Base-by-base conservation (phyloP, 2,329 filamentous ascomycete species). In the Penicillium hesseltinei region DNA sequence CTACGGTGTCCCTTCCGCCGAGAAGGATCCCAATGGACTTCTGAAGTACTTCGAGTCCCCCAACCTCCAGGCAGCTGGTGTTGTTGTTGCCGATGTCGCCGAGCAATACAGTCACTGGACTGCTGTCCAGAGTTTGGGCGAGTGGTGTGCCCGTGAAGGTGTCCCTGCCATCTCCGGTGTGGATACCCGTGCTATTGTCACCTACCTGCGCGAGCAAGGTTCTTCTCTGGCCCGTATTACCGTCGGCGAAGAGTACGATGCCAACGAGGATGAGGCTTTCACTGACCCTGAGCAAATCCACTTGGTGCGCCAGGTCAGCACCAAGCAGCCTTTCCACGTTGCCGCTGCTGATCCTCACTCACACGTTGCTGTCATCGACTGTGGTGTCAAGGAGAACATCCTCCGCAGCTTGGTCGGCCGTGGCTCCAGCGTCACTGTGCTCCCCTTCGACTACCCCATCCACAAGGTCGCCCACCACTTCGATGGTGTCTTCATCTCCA, bases 361-460 rank as follows among this genome's bases (percentile, higher is more conserved):
- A 75, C 94, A 99, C 79, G 86, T 99, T 67, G 94, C 93, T 58
- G 84, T 99, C 66, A 89, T 99, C 73, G 94, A 99, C 79, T 99
- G 94, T 72, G 94, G 94, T 81, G 94, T 97, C 67, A 99, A 99
- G 85, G 94, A 99, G 85, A 99, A 99, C 82, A 99, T 99, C 70
- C 87, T 99, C 59, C 91, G 94, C 71, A 95, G 90, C 75, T 83
- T 99, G 59, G 92, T 97, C 71, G 88, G 85, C 77, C 92, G 94
- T 63, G 94, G 94, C 60, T 91, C 92, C 53, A 92, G 90, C 62
- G 90, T 96, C 63, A 97, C 94, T 40, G 90, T 91, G 69, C 95
- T 99, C 82, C 94, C 94, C 58, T 97, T 89, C 79, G 88, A 97
- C 81, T 97, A 94, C 80, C 93, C 92, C 52, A 94, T 99, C 75